These are phyloP conservation scores for Scalesia atractyloides DNA, from an alignment of 129 eudicot genomes.

Conservation along the genomic window DNA sequence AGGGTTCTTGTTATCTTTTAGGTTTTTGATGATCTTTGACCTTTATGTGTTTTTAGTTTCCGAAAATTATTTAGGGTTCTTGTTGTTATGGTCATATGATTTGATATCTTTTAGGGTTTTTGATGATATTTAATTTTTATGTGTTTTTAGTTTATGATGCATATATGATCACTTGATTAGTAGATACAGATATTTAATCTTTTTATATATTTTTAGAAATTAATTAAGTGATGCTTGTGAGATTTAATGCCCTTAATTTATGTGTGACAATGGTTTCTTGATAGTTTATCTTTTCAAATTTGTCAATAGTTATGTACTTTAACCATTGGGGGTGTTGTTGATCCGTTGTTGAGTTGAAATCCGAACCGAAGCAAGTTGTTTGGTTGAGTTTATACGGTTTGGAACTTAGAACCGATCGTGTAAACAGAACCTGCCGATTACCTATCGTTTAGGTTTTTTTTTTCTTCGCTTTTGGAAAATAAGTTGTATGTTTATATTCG, in stretches of 20 bases:
- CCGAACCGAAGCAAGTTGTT: too few relatives aligned
- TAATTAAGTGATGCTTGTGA: not conserved
- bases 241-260: not conserved
- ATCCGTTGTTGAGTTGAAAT: too few relatives aligned
- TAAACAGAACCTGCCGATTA: too few relatives aligned
- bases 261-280: not conserved
- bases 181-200: not conserved
- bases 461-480: too few relatives aligned
- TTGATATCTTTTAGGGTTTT: constrained; percentile 8
- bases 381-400: too few relatives aligned
- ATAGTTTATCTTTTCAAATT: not conserved
- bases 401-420: too few relatives aligned
- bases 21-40: not conserved
- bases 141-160: not conserved
- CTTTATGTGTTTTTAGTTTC: constrained; percentile 11
- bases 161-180: not conserved
- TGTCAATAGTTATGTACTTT: too few relatives aligned
- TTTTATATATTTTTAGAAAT: too few relatives aligned
- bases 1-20: constrained; percentile 5
- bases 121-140: not conserved
- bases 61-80: not conserved
- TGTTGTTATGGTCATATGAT: constrained; percentile 1
- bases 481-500: too few relatives aligned
- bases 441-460: too few relatives aligned
- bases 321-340: too few relatives aligned